Base-by-base conservation (phyloP, 2,329 filamentous ascomycete genomes). In the Rachicladosporium sp. region DNA sequence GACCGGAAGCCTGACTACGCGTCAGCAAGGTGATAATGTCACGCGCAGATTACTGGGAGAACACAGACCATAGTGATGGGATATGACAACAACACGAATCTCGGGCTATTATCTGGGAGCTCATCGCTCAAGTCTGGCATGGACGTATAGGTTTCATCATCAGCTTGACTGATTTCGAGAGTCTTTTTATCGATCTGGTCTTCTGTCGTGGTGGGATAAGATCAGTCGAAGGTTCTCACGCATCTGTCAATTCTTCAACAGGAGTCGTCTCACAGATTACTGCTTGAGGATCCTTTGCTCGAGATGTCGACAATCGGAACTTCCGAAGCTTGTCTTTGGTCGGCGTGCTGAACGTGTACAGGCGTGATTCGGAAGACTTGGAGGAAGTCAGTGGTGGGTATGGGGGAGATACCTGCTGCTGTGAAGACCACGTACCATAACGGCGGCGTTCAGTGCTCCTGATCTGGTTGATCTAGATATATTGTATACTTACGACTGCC, bases 281-380 rank as follows among this genome's bases (percentile, higher is more conserved):
- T 45, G 88, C 91, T 67, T 95, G 86, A 0, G 88, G 82, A 35
- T 81, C 78, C 58, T 81, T 89, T 38, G 86, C 79, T 49, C 91
- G 73, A 29, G 88, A 95, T 2, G 91, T 96, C 19, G 81, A 78
- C 21, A 98, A 73, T 37, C 91, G 83, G 68, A 98, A 98, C 65
- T 95, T 96, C 62, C 85, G 82, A 49, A 98, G 76, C 57, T 88
- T 80, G 49, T 87, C 79, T 65, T 82, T 91, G 34, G 86, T 94
- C 65, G 91, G 85, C 48, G 78, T 75, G 27, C 87, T 93, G 74
- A 96, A 93, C 43, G 83, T 85, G 68, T 94, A 96, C 46, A 96
- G 74, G 52, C 87, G 74, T 46, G 86, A 79, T 70, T 95, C 88
- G 57, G 88, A 93, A 54, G 78, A 61, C 64, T 69, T 50, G 19